Base-by-base conservation (phyloP, 805 yeast genomes). In the Cephaloascus albidus region DNA sequence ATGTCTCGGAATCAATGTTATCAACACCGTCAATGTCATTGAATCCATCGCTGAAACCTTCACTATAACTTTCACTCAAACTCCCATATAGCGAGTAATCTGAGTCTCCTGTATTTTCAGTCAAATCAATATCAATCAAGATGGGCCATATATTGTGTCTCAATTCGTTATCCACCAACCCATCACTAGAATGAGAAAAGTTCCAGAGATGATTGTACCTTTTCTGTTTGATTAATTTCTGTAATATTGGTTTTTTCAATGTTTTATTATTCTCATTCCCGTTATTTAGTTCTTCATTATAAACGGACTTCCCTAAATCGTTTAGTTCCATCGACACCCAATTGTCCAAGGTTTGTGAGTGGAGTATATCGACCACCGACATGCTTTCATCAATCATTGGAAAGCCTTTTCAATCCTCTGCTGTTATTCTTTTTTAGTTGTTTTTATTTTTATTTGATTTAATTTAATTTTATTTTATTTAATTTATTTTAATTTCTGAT, bases 241-340 rank as follows among this genome's bases (percentile, higher is more conserved):
- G 50, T 10, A 73, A 42, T 3, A 68, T 57, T 27, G 56, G 57
- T 4, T 52, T 53, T 43, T 70, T 70, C 42, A 66, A 51, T 19
- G 55, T 57, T 31, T 54, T 53, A 37, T 59, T 53, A 36, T 66
- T 67, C 14, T 63, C 65, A 16, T 23, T 23, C 10, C 6, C 12
- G 28, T 23, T 12, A 69, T 46, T 3, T 76, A 76, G 20, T 15
- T 59, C 65, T 18, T 45, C 42, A 37, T 61, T 63, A 48, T 68
- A 72, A 36, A 72, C 57, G 14, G 77, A 70, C 40, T 59, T 61
- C 8, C 74, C 72, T 39, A 72, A 53, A 35, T 65, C 69, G 19
- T 58, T 64, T 17, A 68, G 49, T 38, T 70, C 75, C 71, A 73
- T 70, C 33, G 70, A 63, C 20, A 70, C 74, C 79, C 79, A 74